Evolutionary conservation across 2,329 filamentous ascomycete genomes (phyloP).

Genomic region (Paramyrothecium roridum): DNA sequence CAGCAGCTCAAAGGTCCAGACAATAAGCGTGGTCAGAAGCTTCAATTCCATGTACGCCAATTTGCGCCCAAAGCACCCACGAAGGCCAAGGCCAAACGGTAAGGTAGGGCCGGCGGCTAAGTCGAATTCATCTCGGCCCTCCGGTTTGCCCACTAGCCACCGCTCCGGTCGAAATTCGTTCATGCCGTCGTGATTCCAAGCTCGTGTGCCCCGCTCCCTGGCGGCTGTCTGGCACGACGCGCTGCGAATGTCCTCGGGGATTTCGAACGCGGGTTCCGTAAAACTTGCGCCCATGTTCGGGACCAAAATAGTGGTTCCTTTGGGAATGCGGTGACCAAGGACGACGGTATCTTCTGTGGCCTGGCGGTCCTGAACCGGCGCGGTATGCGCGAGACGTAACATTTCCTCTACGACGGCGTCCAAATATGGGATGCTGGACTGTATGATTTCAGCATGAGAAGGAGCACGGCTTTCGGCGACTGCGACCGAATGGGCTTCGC

Average conservation of each 20-base stretch:
- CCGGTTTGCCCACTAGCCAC: neutral
- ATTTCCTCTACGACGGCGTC: neutral
- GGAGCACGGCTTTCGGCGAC: neutral
- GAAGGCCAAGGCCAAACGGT: neutral
- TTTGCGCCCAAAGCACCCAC: neutral
- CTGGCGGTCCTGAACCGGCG: neutral
- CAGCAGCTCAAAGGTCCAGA: neutral
- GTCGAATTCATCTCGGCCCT: neutral
- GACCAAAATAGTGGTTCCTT: neutral
- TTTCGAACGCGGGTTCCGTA: neutral
- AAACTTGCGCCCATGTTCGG: neutral
- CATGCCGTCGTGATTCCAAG: no score
- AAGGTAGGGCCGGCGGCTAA: neutral
- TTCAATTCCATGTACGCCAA: neutral
- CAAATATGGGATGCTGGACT: neutral
- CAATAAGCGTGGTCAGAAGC: neutral
- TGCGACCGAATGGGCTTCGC: neutral
- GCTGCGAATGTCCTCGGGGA: neutral
- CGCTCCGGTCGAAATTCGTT: constrained; percentile 1
- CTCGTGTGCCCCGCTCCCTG: no score
- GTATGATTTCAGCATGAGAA: neutral
- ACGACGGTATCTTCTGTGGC: neutral
- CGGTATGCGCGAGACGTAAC: neutral
- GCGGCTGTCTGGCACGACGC: no score
- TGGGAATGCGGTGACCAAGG: neutral